These are phyloP conservation scores for Pachysandra terminalis DNA, from an alignment of 164 flowering plant species.

Conservation along the genomic window DNA sequence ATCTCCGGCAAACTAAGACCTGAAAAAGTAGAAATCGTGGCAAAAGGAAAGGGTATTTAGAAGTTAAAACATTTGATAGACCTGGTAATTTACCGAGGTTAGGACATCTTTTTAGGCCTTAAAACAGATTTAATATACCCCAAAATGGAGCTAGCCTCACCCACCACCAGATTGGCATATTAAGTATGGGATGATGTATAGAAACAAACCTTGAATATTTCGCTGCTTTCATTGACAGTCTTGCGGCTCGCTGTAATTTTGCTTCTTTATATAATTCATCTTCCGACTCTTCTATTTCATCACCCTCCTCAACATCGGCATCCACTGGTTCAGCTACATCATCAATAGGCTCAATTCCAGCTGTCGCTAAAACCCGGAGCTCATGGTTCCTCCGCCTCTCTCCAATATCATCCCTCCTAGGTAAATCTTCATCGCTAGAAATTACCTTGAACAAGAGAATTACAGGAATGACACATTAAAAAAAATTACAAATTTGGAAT, in stretches of 20 bases:
- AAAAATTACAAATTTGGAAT: no score
- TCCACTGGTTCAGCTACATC: constrained; percentile 28
- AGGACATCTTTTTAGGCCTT: no score
- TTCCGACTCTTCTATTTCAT: constrained; percentile 39
- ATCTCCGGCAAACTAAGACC: no score
- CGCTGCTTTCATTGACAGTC: constrained; percentile 59
- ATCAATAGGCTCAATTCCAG: constrained; percentile 51
- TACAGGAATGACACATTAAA: background rate
- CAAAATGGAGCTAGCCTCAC: background rate
- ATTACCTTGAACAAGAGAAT: constrained; percentile 33
- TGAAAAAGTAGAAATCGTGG: no score
- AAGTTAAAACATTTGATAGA: no score
- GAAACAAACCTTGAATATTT: constrained; percentile 51
- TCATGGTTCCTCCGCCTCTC: constrained; percentile 90
- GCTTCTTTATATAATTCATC: constrained; percentile 74
- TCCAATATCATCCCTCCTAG: constrained; percentile 86
- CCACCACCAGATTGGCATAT: background rate
- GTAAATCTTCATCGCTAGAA: constrained; percentile 93
- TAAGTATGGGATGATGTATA: background rate
- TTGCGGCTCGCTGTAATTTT: constrained; percentile 44
- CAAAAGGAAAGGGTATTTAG: no score
- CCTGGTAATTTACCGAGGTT: no score
- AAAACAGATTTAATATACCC: no score
- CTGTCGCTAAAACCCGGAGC: constrained; percentile 60
- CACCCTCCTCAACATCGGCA: constrained; percentile 24